A percentile compares a stretch with the other conserved stretches of the same genome.
Conservation (phyloP, 2,329 filamentous ascomycete species). For the Cadophora malorum region DNA sequence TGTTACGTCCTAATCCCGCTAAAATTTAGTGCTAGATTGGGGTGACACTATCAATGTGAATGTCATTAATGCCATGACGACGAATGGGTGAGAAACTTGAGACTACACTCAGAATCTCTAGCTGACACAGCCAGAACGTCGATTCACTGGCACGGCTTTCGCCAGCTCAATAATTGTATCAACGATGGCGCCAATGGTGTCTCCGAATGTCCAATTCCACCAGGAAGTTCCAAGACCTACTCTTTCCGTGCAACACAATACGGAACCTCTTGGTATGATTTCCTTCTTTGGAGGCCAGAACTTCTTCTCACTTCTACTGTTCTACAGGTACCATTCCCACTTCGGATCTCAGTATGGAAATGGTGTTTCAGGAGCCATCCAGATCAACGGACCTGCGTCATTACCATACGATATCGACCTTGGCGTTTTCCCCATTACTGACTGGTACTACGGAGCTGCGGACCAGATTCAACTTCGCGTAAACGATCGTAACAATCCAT, state of each 20-base stretch:
- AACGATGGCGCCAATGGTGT: slow-evolving; percentile 52
- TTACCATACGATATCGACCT: slow-evolving; percentile 66
- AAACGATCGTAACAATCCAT: slow-evolving; percentile 8
- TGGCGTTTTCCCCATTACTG: slow-evolving; percentile 49
- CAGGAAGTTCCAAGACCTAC: slow-evolving; percentile 44
- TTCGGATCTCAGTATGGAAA: slow-evolving; percentile 53
- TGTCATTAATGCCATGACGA: slow-evolving; percentile 66
- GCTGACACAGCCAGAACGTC: slow-evolving; percentile 44
- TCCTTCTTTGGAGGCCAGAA: too few relatives aligned
- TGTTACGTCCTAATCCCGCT: background rate
- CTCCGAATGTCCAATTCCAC: slow-evolving; percentile 69
- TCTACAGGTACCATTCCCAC: slow-evolving; percentile 60
- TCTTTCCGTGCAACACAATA: slow-evolving; percentile 43
- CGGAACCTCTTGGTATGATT: slow-evolving; percentile 54
- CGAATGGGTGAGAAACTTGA: slow-evolving; percentile 49
- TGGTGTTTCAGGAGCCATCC: slow-evolving; percentile 63
- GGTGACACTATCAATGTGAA: slow-evolving; percentile 60
- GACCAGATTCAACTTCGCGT: slow-evolving; percentile 28
- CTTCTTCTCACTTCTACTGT: background rate
- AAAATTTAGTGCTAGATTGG: slow-evolving; percentile 33
- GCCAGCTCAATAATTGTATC: slow-evolving; percentile 52
- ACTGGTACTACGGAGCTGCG: slow-evolving; percentile 30
- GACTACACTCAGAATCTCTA: background rate
- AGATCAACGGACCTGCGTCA: slow-evolving; percentile 64
- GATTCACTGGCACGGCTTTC: slow-evolving; percentile 54